Conservation (phyloP, 306 rosid species). For the Lotus japonicus region DNA sequence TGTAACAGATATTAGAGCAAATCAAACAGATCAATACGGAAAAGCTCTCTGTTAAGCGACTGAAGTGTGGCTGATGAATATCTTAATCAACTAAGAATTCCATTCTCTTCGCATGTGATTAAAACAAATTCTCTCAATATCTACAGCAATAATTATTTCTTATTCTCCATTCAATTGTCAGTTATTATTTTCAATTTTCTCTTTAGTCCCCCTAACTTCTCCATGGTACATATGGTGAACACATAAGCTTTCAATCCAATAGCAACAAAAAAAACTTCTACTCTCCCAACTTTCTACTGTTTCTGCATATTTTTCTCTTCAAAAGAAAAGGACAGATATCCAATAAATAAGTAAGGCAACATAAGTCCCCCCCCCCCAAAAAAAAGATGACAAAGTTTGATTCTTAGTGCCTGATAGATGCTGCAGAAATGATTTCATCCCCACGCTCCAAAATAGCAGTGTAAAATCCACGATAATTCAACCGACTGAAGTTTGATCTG, state of each 20-base stretch:
- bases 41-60: neutral
- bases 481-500: constrained; percentile 90
- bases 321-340: too few relatives aligned
- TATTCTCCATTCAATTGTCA: neutral
- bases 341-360: neutral
- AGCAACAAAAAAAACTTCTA: neutral
- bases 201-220: neutral
- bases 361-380: neutral
- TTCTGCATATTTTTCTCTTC: too few relatives aligned
- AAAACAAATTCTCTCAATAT: neutral
- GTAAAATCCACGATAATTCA: constrained; percentile 82
- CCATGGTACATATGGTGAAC: neutral
- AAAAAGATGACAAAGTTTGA: neutral
- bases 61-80: neutral
- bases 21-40: neutral
- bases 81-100: neutral
- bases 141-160: neutral
- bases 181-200: neutral
- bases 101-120: neutral
- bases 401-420: constrained; percentile 62
- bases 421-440: constrained; percentile 89
- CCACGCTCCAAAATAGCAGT: constrained; percentile 94
- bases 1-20: neutral
- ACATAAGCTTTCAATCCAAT: neutral
- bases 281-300: neutral